Evolutionary conservation across 805 yeast genomes (phyloP).

Genomic region (Saturnispora dispora): DNA sequence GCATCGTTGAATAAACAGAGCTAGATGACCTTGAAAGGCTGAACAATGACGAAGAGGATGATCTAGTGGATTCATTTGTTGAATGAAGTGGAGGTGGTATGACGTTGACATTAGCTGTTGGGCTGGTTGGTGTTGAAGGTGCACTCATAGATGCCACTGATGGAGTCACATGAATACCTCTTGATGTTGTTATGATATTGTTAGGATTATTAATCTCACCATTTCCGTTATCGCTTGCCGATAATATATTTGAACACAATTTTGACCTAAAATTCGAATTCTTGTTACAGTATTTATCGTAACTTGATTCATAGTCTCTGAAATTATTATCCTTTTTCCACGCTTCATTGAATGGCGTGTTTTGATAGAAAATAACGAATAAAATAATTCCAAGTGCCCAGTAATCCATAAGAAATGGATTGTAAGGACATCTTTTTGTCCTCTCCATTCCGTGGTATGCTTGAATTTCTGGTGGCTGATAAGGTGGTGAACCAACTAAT

Average conservation of each 20-base stretch:
- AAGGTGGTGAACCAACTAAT: slow-evolving; percentile 78
- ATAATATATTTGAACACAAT: slow-evolving; percentile 3
- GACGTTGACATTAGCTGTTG: background rate
- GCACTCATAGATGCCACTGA: background rate
- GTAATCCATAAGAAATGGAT: slow-evolving; percentile 64
- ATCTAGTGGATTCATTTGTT: background rate
- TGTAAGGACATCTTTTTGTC: slow-evolving; percentile 32
- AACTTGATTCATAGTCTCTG: slow-evolving; percentile 43
- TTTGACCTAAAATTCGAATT: slow-evolving; percentile 33
- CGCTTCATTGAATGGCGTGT: slow-evolving; percentile 54
- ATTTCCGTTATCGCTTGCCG: background rate
- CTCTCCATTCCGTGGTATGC: slow-evolving; percentile 32
- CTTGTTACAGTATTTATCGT: slow-evolving; percentile 29
- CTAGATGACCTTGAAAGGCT: slow-evolving; percentile 7
- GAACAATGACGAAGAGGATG: slow-evolving; percentile 4
- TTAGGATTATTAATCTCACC: background rate
- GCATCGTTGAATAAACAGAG: slow-evolving; percentile 1
- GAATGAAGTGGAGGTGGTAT: background rate
- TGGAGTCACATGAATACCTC: background rate
- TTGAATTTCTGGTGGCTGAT: slow-evolving; percentile 76
- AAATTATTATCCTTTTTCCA: slow-evolving; percentile 35
- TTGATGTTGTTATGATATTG: background rate
- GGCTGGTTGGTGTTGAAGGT: background rate
- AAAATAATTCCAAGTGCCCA: slow-evolving; percentile 72
- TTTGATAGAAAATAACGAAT: slow-evolving; percentile 50